Percentiles rank a stretch among this genome's conserved stretches.
Conservation (phyloP, 1,139 yeast species). For the Hansenula sp. region DNA sequence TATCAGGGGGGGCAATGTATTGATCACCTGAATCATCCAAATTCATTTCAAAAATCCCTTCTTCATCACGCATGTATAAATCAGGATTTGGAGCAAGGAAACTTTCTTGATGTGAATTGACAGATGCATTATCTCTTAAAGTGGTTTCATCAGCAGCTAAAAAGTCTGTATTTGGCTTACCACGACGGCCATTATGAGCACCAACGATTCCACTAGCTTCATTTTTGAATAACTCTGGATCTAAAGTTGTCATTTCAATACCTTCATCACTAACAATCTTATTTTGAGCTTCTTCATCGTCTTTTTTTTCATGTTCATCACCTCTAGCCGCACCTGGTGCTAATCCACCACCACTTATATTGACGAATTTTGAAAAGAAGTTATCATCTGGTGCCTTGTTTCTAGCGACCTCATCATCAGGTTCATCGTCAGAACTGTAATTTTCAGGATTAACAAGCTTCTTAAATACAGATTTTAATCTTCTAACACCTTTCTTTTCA, state of each 20-base stretch:
- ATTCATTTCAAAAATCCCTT: slow-evolving; percentile 24
- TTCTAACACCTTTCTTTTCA: slow-evolving; percentile 17
- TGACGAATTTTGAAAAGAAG: slow-evolving; percentile 24
- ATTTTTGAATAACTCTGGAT: slow-evolving; percentile 18
- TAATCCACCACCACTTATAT: slow-evolving; percentile 26
- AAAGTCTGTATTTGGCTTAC: not conserved
- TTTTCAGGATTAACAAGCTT: slow-evolving; percentile 13
- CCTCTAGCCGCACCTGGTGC: slow-evolving; percentile 25
- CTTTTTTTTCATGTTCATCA: slow-evolving; percentile 3
- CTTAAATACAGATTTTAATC: slow-evolving; percentile 24
- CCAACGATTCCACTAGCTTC: slow-evolving; percentile 27
- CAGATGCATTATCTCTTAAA: slow-evolving; percentile 10
- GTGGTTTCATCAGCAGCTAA: slow-evolving; percentile 13
- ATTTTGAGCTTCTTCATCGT: slow-evolving; percentile 18
- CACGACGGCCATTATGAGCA: slow-evolving; percentile 15
- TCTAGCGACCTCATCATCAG: slow-evolving; percentile 16
- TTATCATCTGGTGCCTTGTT: slow-evolving; percentile 16
- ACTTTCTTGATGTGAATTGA: slow-evolving; percentile 9
- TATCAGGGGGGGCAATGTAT: slow-evolving; percentile 67
- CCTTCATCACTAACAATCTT: slow-evolving; percentile 11
- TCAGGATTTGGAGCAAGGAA: slow-evolving; percentile 45
- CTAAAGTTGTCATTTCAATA: slow-evolving; percentile 15
- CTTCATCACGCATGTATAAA: slow-evolving; percentile 30
- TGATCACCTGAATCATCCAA: slow-evolving; percentile 30
- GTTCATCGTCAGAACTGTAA: slow-evolving; percentile 13